phyloP scores from a whole-genome alignment of 441 rosid genomes.

The Pelargonium australe region DNA sequence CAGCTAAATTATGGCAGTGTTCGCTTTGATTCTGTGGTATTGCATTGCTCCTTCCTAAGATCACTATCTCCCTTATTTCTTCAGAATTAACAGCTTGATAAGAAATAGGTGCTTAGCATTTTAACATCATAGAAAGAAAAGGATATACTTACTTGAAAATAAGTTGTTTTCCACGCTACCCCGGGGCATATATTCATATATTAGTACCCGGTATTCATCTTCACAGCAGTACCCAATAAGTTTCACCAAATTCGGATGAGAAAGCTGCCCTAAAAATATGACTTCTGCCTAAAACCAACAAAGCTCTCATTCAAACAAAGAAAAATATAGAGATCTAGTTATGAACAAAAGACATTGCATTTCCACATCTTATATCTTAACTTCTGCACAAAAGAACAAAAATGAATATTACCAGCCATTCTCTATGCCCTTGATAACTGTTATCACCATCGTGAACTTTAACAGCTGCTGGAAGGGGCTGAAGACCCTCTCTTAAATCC shows the following conservation, averaged over 20 bases:
- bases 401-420: constrained; percentile 75
- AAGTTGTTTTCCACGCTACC: constrained; percentile 87
- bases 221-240: constrained; percentile 90
- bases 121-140: neutral
- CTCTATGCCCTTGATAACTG: constrained; percentile 87
- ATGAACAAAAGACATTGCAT: neutral
- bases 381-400: constrained; percentile 4
- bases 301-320: constrained; percentile 15
- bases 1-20: too few species aligned
- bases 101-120: neutral
- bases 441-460: constrained; percentile 92
- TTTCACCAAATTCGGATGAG: constrained; percentile 89
- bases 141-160: constrained; percentile 62
- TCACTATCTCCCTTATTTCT: too few species aligned
- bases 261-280: constrained; percentile 91
- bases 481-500: constrained; percentile 52
- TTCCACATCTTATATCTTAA: neutral
- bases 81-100: neutral
- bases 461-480: constrained; percentile 75
- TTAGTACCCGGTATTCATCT: constrained; percentile 75
- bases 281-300: constrained; percentile 72
- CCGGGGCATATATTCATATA: constrained; percentile 87
- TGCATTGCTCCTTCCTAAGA: too few species aligned
- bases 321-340: neutral
- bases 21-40: too few species aligned